Evolutionary conservation across 2,329 filamentous ascomycete species (phyloP).

Genomic region (Botrytis aclada): DNA sequence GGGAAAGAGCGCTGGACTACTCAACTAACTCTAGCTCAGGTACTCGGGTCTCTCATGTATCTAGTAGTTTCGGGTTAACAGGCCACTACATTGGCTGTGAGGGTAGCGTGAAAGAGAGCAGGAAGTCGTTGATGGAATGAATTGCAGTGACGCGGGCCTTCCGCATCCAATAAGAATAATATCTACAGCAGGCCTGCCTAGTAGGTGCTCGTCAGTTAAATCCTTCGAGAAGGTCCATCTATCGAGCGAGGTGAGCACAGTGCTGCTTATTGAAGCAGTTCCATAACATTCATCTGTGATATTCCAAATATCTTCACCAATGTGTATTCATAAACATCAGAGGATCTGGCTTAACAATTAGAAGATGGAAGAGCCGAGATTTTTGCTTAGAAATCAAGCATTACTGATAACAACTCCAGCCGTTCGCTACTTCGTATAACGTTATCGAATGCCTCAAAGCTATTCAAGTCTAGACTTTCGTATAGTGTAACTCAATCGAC

Average conservation of each 20-base stretch:
- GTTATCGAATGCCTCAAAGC: background rate
- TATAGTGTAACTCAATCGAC: background rate
- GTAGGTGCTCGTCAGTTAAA: background rate
- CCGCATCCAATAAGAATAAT: background rate
- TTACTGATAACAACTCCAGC: background rate
- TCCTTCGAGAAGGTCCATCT: background rate
- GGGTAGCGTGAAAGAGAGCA: background rate
- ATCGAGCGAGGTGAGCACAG: background rate
- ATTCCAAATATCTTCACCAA: background rate
- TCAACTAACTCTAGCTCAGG: background rate
- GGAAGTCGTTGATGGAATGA: background rate
- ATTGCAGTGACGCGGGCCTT: background rate
- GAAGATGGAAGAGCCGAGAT: slow-evolving; percentile 4
- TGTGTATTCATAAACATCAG: background rate
- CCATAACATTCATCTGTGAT: background rate
- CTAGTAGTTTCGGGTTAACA: background rate
- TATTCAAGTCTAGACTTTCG: background rate
- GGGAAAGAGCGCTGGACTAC: background rate
- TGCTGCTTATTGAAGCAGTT: background rate
- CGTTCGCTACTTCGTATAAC: too few relatives aligned
- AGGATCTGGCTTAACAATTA: background rate
- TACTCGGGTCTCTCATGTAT: background rate
- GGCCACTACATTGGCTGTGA: background rate
- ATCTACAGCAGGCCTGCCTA: background rate
- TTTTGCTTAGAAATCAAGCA: slow-evolving; percentile 8